Conservation (phyloP, 73 alveolate genomes). For the Paramecium biaurelia region DNA sequence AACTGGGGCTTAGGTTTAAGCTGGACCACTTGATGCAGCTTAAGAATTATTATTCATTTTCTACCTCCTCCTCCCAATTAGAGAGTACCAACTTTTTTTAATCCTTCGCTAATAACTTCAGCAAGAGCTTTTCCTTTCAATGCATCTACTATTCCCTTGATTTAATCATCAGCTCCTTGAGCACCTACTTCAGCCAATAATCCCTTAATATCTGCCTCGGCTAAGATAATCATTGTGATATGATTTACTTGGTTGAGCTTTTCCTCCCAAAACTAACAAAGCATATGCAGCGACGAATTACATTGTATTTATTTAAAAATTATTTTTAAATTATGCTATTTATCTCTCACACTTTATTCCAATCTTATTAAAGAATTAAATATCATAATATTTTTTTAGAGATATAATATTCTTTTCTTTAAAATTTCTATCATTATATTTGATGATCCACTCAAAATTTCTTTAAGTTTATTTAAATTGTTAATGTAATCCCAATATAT, state of each 20-base stretch:
- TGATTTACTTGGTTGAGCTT: conserved; percentile 22
- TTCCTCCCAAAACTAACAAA: conserved; percentile 49
- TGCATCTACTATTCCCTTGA: neutral
- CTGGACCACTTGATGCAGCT: conserved; percentile 12
- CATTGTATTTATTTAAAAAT: conserved; percentile 39
- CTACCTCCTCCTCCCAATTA: conserved; percentile 17
- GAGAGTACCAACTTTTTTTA: neutral
- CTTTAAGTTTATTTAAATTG: neutral
- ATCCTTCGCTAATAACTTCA: conserved; percentile 47
- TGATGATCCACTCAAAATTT: neutral
- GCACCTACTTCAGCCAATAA: conserved; percentile 25
- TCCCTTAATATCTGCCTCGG: conserved; percentile 32
- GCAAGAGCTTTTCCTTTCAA: conserved; percentile 10
- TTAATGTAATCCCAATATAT: neutral
- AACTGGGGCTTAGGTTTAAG: conserved; percentile 36
- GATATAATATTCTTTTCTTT: neutral
- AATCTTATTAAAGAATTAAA: neutral
- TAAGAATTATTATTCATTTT: neutral
- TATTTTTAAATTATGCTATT: conserved; percentile 19
- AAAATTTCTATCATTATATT: neutral
- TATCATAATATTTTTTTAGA: neutral
- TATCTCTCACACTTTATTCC: neutral
- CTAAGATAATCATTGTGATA: neutral
- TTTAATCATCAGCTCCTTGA: conserved; percentile 12
- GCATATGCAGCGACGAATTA: conserved; percentile 54